A percentile compares a stretch with the other conserved stretches of the same genome.
Evolutionary conservation across 345 rosid genomes (phyloP).

Genomic region (Citrus maxima): DNA sequence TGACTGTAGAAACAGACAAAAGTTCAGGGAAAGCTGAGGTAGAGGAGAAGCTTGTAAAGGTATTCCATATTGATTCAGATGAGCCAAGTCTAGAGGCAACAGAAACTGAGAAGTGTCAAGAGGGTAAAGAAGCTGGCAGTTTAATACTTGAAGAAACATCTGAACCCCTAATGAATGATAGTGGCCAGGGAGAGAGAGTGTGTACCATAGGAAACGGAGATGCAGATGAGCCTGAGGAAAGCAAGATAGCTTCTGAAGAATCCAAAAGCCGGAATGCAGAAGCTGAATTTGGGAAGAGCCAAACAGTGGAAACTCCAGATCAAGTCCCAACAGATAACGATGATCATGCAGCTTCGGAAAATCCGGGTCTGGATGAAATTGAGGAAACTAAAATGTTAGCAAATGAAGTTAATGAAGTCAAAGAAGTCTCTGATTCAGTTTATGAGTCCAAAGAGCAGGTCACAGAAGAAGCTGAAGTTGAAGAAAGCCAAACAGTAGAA

Average conservation of each 20-base stretch:
- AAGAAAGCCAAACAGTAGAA: slow-evolving; percentile 4
- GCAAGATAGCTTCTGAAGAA: not conserved
- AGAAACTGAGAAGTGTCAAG: slow-evolving; percentile 24
- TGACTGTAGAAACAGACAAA: slow-evolving; percentile 7
- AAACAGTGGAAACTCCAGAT: slow-evolving; percentile 1
- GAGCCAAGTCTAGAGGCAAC: slow-evolving; percentile 2
- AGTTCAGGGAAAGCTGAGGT: slow-evolving; percentile 15
- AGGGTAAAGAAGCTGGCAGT: slow-evolving; percentile 4
- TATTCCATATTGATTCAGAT: slow-evolving; percentile 7
- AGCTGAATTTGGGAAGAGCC: slow-evolving; percentile 2
- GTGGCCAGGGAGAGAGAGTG: slow-evolving; percentile 2
- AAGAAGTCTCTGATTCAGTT: slow-evolving; percentile 4
- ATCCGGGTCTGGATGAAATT: not conserved
- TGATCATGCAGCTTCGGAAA: not conserved
- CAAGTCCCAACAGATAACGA: slow-evolving; percentile 1
- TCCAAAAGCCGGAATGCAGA: slow-evolving; percentile 4
- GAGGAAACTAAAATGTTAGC: not conserved
- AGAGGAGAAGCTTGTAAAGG: slow-evolving; percentile 15
- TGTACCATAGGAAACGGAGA: not conserved
- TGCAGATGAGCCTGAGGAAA: not conserved
- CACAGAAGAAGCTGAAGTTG: slow-evolving; percentile 6
- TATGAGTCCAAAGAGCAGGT: not conserved
- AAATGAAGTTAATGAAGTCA: not conserved
- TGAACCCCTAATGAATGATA: slow-evolving; percentile 7
- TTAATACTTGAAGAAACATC: slow-evolving; percentile 15